Base-by-base conservation (phyloP, 306 rosid genomes). In the Pueraria montana region DNA sequence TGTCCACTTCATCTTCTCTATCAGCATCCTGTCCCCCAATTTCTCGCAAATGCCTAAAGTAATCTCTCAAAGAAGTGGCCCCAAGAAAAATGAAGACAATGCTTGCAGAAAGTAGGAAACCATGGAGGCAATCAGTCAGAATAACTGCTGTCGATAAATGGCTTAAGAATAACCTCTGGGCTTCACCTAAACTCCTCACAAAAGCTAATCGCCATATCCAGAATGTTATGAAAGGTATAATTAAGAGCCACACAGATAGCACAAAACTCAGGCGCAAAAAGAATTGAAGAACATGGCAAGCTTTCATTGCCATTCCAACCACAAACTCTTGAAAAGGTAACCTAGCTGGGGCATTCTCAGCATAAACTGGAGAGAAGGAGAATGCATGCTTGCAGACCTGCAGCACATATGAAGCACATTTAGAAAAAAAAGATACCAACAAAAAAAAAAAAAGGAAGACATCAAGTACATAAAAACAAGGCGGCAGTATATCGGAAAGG, bases 191-290 rank as follows among this genome's bases (percentile, higher is more conserved):
- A 89, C 97, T 96, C 89, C 97, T 96, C 88, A 96, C 98, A 76
- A 96, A 94, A 86, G 99, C 98, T 86, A 96, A 84, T 84, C 99
- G 91, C 99, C 99, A 96, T 81, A 94, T 96, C 99, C 99, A 96
- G 84, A 96, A 96, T 21, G 99, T 96, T 86, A 96, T 92, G 74
- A 96, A 96, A 73, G 98, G 99, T 80, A 96, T 94, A 43, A 96
- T 96, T 71, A 96, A 90, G 77, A 96, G 97, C 99, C 99, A 96
- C 69, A 96, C 99, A 12, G 99, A 90, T 45, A 96, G 90, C 72
- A 96, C 99, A 90, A 96, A 96, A 78, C 98, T 90, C 77, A 96
- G 91, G 55, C 99, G 99, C 86, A 96, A 72, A 84, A 94, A 86
- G 91, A 96, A 96, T 78, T 94, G 98, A 89, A 96, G 88, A 59